Percentiles rank a stretch among this genome's conserved stretches.
Evolutionary conservation across 257 asterid species (phyloP).

Genomic region (Rubia yunnanensis): DNA sequence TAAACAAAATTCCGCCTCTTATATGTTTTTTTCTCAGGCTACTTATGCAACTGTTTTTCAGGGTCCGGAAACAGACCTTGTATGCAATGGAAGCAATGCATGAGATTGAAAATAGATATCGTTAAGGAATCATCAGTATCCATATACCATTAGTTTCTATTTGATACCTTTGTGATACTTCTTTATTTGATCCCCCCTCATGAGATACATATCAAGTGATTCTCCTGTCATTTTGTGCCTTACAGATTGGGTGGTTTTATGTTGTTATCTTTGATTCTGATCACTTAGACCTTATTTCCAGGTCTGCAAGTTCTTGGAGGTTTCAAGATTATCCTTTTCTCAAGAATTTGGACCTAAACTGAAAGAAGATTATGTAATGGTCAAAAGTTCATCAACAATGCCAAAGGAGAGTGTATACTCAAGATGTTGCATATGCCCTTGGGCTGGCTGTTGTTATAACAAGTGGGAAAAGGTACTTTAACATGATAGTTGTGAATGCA

Average conservation of each 20-base stretch:
- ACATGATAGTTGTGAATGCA: neutral
- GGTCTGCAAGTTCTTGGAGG: slow-evolving; percentile 98
- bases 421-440: slow-evolving; percentile 45
- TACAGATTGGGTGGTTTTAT: slow-evolving; percentile 7
- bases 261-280: slow-evolving; percentile 3
- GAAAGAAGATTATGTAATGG: slow-evolving; percentile 85
- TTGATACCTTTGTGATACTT: neutral
- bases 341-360: slow-evolving; percentile 86
- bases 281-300: slow-evolving; percentile 11
- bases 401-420: slow-evolving; percentile 42
- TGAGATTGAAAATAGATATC: no score
- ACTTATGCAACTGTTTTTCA: neutral
- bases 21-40: neutral
- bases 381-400: slow-evolving; percentile 47
- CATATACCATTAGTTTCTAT: no score
- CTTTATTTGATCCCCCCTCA: neutral
- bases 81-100: no score
- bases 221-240: neutral
- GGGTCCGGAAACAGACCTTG: neutral
- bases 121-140: neutral
- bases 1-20: no score
- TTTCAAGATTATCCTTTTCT: slow-evolving; percentile 78
- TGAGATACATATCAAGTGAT: neutral
- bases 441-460: slow-evolving; percentile 59
- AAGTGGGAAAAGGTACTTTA: slow-evolving; percentile 73